Percentiles rank a stretch among this genome's conserved stretches.
Evolutionary conservation across 2,329 filamentous ascomycete genomes (phyloP).

Genomic region (Ophiostoma tasmaniense): DNA sequence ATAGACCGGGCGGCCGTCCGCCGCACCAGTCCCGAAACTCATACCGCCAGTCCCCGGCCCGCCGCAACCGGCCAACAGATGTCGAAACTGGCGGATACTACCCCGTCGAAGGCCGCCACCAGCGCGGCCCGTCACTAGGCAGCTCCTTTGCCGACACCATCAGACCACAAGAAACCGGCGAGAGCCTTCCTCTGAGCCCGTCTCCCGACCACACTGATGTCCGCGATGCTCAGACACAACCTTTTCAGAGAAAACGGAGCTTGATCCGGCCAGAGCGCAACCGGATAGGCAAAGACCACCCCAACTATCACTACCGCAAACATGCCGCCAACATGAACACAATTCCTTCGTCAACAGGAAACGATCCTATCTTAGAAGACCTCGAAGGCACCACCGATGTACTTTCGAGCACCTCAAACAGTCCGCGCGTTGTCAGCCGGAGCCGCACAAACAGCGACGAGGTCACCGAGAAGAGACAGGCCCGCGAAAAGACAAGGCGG

Average conservation of each 20-base stretch:
- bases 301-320: constrained; percentile 91
- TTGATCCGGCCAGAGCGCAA: constrained; percentile 83
- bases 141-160: constrained; percentile 53
- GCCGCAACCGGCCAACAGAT: constrained; percentile 58
- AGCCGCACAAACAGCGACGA: constrained; percentile 29
- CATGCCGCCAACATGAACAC: constrained; percentile 91
- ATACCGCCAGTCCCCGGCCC: constrained; percentile 60
- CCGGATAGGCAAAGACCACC: constrained; percentile 76
- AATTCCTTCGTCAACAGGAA: constrained; percentile 82
- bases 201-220: constrained; percentile 28
- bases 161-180: constrained; percentile 44
- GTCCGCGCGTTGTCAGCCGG: constrained; percentile 27
- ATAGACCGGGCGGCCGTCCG: constrained; percentile 56
- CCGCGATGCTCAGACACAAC: constrained; percentile 26
- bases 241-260: constrained; percentile 66
- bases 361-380: constrained; percentile 79
- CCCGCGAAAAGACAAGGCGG: constrained; percentile 22
- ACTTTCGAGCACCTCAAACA: constrained; percentile 29
- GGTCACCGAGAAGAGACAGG: constrained; percentile 29
- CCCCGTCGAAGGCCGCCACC: constrained; percentile 37
- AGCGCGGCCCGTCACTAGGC: constrained; percentile 45
- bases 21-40: constrained; percentile 52
- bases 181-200: constrained; percentile 47
- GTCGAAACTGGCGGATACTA: constrained; percentile 56
- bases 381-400: constrained; percentile 55